Evolutionary conservation across 2,329 filamentous ascomycete species (phyloP), one percentile per base, ranked within the genome.

Genomic region (Neofusicoccum sp.): DNA sequence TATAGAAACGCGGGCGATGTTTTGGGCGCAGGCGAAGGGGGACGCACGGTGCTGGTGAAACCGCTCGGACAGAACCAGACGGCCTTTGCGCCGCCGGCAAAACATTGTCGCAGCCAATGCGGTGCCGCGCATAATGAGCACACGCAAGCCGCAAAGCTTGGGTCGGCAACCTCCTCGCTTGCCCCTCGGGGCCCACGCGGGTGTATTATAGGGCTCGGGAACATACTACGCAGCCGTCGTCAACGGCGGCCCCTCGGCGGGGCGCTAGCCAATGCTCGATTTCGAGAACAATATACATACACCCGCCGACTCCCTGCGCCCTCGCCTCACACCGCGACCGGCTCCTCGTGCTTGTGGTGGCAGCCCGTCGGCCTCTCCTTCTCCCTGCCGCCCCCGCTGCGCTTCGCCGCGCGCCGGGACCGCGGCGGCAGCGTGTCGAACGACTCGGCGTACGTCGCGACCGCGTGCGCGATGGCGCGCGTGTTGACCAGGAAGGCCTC

Each of bases 401-500:
- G 28, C 30, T 30, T n/a, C 3, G 34, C 45, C 14, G 24, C 9
- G 30, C 45, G 45, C 45, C 5, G 8, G 30, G 12, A 34, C 14
- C 38, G 38, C 62, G 68, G 64, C 2, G 72, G 72, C 34, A 76
- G 73, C 7, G 70, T 71, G 34, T 73, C 71, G 51, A 71, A 76
- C 61, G 67, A 71, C 1, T 69, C 40, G 2, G 66, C 68, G 62
- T 74, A 75, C 60, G 66, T 68, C 2, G 71, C 71, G 5, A 76
- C 71, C 47, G 69, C 64, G 40, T 67, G 67, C 43, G 73, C 73
- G 62, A 76, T 75, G 36, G 65, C 72, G 60, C 70, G 73, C 3
- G 74, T 73, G 62, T 76, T 76, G 24, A 75, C 69, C 38, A 75
- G 60, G 65, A 71, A 76, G 5, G 73, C 73, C 1, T 69, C 68